Evolutionary conservation across 1,284 basidiomycete genomes (phyloP), one percentile per base, ranked within the genome.

Genomic region (Cryptococcus sp.): DNA sequence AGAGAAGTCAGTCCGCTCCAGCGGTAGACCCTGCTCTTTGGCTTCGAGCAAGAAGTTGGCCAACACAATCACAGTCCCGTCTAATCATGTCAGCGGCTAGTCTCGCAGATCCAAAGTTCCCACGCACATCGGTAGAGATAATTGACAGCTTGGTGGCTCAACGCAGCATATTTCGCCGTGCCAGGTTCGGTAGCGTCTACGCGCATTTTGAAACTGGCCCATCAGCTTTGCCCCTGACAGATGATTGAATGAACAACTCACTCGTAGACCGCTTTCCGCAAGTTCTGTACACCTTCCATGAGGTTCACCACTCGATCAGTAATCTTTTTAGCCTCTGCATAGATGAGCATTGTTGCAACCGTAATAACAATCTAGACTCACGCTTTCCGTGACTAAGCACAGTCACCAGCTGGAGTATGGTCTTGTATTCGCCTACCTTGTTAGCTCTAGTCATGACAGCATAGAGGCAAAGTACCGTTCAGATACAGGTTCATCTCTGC

Each of bases 11-110:
- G 62, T 52, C 41, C 63, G 19, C 5, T 57, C 79, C 14, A 76
- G 68, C 46, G 79, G 72, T 41, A 67, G 65, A 5, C 66, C 75
- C 39, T 70, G 68, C 26, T 74, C 66, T 43, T 71, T 73, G 66
- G 78, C 80, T 73, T 97, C 94, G 47, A 98, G 82, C 57, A 98
- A 76, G 71, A 95, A 98, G 71, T 95, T 93, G 24, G 95, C 87
- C 56, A 98, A 90, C 6, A 91, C 90, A 59, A 98, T 95, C 40
- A 97, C 76, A 6, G 88, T 85, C 1, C 88, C 92, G 66, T 97
- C 86, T 89, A 72, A 81, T n/a, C n/a, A n/a, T n/a, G 82, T 4
- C 14, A 43, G 40, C 24, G 49, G 43, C 41, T 25, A 7, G 26
- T 4, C 7, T 36, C 12, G 26, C 21, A 43, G 28, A 5, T 25